These are phyloP conservation scores for Suillus tomentosus DNA, from an alignment of 768 basidiomycete species.

Conservation along the genomic window DNA sequence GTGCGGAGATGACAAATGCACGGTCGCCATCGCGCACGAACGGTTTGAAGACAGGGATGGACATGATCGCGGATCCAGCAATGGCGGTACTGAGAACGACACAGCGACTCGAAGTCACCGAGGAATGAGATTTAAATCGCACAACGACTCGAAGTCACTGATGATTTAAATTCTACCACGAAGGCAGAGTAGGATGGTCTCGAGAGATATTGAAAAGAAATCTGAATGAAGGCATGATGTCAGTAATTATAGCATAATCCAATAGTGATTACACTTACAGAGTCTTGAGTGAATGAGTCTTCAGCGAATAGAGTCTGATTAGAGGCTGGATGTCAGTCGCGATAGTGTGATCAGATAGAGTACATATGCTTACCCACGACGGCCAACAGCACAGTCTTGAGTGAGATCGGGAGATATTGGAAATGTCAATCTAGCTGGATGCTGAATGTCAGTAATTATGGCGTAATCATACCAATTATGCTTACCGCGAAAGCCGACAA, in stretches of 20 bases:
- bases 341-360: background rate
- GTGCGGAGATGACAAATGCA: background rate
- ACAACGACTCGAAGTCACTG: background rate
- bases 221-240: background rate
- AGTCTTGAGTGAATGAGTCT: too few species aligned
- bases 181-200: background rate
- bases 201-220: background rate
- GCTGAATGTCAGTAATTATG: too few species aligned
- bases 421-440: too few species aligned
- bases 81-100: background rate
- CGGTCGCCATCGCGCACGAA: background rate
- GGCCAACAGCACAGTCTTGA: too few species aligned
- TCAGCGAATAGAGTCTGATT: background rate
- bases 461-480: too few species aligned
- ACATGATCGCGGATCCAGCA: background rate
- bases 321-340: background rate
- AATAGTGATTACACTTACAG: background rate
- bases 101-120: background rate
- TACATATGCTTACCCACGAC: too few species aligned
- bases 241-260: background rate
- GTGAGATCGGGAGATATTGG: too few species aligned
- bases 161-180: background rate
- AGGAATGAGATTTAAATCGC: background rate
- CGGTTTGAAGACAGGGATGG: background rate
- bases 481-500: too few species aligned